Base-by-base conservation (phyloP, 148 eudicot species). In the Rhododendron simsii region DNA sequence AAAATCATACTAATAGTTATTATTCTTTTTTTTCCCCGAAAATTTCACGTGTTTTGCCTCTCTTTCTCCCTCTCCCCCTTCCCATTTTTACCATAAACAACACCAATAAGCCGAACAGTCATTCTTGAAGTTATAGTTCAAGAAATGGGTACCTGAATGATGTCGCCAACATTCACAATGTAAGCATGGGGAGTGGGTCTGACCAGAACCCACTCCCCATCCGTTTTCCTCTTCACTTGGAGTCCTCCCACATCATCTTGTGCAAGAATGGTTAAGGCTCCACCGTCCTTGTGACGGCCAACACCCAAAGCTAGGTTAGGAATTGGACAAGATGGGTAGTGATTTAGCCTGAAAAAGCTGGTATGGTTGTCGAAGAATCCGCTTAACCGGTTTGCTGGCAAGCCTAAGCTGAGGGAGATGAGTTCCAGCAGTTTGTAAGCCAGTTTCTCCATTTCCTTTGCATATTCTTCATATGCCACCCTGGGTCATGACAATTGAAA, bases 161-260 rank as follows among this genome's bases (percentile, higher is more conserved):
- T 89, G 85, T 94, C 97, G 10, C 99, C 99, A 37, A 96, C 91
- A 59, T 95, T 96, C 83, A 96, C 83, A 16, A 95, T 93, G 30
- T 87, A 92, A 65, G 97, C 95, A 85, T 90, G 83, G 0, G 95
- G 91, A 44, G 86, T 87, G 9, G 99, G 97, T 28, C 90, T 92
- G 13, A 96, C 96, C 18, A 77, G 84, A 69, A 95, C 84, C 99
- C 99, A 96, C 84, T 92, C 89, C n/a, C 94, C 96, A 87, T 96
- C 97, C 0, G 84, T 3, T 87, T 93, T 95, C 8, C 93, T 91
- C 88, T 89, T 92, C 61, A 96, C 96, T 88, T 96, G 90, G 0
- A 96, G 90, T 30, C 99, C 99, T 21, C 96, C 98, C 33, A 96
- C 93, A 11, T 92, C 92, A n/a, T 96, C 99, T 86, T 96, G 98